Percentiles rank a stretch among this genome's conserved stretches.
Evolutionary conservation across 2,329 filamentous ascomycete genomes (phyloP).

Genomic region (Podosphaera aphanis): DNA sequence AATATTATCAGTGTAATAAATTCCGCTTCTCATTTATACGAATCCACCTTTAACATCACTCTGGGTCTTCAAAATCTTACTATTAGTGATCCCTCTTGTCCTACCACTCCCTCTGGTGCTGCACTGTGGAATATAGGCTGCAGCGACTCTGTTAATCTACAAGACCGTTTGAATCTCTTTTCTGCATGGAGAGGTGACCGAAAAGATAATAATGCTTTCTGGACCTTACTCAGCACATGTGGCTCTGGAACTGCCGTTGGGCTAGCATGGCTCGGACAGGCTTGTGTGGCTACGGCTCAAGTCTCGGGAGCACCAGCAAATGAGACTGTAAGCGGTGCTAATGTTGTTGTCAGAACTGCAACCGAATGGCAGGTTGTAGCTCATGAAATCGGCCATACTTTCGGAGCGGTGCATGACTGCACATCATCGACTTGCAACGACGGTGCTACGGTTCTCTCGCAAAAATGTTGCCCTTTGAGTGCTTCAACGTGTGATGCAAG

Average conservation of each 20-base stretch:
- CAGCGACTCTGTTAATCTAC: constrained; percentile 36
- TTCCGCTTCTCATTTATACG: constrained; percentile 66
- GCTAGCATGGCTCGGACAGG: constrained; percentile 76
- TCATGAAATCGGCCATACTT: constrained; percentile 83
- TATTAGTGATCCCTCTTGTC: constrained; percentile 52
- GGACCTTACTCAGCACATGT: constrained; percentile 55
- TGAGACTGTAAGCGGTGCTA: constrained; percentile 63
- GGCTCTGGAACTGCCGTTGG: constrained; percentile 68
- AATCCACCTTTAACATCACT: constrained; percentile 82
- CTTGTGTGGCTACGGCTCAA: constrained; percentile 41
- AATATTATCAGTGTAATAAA: constrained; percentile 75
- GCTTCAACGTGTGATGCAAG: constrained; percentile 45
- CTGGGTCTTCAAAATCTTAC: constrained; percentile 73
- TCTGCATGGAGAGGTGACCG: constrained; percentile 66
- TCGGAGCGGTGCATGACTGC: constrained; percentile 91
- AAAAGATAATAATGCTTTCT: constrained; percentile 68
- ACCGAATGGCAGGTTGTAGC: constrained; percentile 92
- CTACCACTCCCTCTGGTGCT: constrained; percentile 37
- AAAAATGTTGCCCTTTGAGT: constrained; percentile 61
- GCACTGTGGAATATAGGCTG: constrained; percentile 74
- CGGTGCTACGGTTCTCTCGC: constrained; percentile 31
- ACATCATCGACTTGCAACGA: constrained; percentile 41
- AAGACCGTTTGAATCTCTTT: constrained; percentile 63
- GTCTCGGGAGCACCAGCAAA: constrained; percentile 24
- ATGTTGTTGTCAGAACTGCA: constrained; percentile 64